These are phyloP conservation scores for Chloris gayana DNA, from an alignment of 176 grass and related monocot genomes.

Conservation along the genomic window DNA sequence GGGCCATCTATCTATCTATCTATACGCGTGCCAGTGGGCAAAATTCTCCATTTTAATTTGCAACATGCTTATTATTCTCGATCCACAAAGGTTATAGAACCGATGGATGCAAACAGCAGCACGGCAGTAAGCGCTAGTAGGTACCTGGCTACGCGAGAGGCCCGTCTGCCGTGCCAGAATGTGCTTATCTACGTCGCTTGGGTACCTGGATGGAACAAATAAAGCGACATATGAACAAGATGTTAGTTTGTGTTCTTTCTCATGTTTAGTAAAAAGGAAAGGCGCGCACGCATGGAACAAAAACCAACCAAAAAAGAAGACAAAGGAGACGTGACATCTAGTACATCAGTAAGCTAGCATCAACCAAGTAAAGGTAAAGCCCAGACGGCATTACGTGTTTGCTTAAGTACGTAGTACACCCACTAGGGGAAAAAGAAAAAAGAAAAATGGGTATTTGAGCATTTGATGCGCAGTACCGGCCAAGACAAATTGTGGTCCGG, in stretches of 20 bases:
- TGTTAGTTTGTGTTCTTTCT: not conserved
- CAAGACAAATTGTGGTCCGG: slow-evolving; percentile 41
- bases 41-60: not conserved
- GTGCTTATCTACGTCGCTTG: slow-evolving; percentile 95
- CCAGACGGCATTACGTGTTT: slow-evolving; percentile 7
- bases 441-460: slow-evolving; percentile 29
- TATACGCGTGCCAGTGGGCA: slow-evolving; percentile 18
- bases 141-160: slow-evolving; percentile 91
- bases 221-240: slow-evolving; percentile 9
- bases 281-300: not conserved
- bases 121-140: too few species aligned
- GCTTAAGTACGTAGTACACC: not conserved
- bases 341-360: not conserved
- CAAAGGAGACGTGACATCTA: not conserved
- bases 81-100: not conserved
- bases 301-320: not conserved
- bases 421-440: not conserved
- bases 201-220: slow-evolving; percentile 59
- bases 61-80: not conserved
- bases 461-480: slow-evolving; percentile 33
- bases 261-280: not conserved
- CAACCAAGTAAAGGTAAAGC: not conserved
- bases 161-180: slow-evolving; percentile 93
- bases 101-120: slow-evolving; percentile 20
- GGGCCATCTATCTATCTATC: too few species aligned